Conservation (phyloP, 805 yeast species). For the Pichia scutulata region DNA sequence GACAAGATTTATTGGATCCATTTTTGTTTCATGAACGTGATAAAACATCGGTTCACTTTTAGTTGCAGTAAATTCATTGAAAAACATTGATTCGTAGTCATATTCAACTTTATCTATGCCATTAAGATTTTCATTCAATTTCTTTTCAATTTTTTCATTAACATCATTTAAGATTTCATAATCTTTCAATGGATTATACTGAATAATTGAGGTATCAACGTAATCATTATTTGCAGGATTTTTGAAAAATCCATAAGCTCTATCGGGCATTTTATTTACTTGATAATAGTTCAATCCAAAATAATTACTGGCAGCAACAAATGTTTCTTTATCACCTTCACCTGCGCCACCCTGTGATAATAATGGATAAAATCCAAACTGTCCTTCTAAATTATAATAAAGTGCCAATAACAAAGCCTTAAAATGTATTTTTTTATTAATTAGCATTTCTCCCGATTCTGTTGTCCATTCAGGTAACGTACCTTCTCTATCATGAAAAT, state of each 20-base stretch:
- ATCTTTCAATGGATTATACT: constrained; percentile 27
- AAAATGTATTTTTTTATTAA: constrained; percentile 48
- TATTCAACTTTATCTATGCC: constrained; percentile 8
- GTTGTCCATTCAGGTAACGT: constrained; percentile 63
- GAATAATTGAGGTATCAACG: constrained; percentile 26
- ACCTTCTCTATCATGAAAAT: constrained; percentile 59
- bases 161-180: constrained; percentile 10
- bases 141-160: not conserved
- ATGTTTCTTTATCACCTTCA: constrained; percentile 77
- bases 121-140: not conserved
- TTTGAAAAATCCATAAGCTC: constrained; percentile 29
- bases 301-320: constrained; percentile 59
- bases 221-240: constrained; percentile 27
- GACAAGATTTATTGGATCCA: constrained; percentile 35
- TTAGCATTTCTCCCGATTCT: constrained; percentile 57
- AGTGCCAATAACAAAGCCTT: constrained; percentile 47
- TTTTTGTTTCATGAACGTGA: constrained; percentile 43
- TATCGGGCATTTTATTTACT: constrained; percentile 34
- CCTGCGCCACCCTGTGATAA: constrained; percentile 56
- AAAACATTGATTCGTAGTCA: constrained; percentile 12
- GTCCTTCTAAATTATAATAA: constrained; percentile 56
- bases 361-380: constrained; percentile 47
- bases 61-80: constrained; percentile 12
- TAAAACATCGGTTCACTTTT: constrained; percentile 17
- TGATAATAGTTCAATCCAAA: constrained; percentile 46